phyloP scores from a whole-genome alignment of 2,329 filamentous ascomycete species.

The Penicillium janthinellum region DNA sequence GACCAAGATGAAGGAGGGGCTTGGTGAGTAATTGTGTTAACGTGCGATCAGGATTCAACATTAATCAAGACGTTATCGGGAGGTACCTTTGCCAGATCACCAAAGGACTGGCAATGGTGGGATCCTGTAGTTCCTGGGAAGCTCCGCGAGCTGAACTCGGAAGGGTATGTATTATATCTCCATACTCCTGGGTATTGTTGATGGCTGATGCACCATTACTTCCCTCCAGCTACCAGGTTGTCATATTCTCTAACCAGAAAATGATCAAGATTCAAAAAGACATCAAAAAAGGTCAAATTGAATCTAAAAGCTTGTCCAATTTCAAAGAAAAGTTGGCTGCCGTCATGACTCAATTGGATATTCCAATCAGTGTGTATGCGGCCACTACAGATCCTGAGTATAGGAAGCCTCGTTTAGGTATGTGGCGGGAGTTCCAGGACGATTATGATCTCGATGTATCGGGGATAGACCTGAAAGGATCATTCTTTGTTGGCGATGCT shows the following conservation, averaged over 20 bases:
- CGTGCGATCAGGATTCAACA: conserved; percentile 71
- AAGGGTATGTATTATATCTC: conserved; percentile 57
- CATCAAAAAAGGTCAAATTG: conserved; percentile 67
- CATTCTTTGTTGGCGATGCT: conserved; percentile 90
- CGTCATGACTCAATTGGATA: conserved; percentile 65
- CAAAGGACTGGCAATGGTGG: conserved; percentile 95
- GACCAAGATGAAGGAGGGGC: background rate
- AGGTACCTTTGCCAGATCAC: conserved; percentile 71
- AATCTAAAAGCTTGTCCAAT: conserved; percentile 68
- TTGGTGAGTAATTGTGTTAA: background rate
- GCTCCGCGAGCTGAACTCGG: conserved; percentile 67
- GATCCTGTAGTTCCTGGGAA: conserved; percentile 67
- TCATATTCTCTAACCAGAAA: conserved; percentile 87
- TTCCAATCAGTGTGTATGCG: conserved; percentile 81
- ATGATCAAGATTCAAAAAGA: conserved; percentile 75
- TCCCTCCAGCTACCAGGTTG: conserved; percentile 66
- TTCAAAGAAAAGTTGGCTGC: conserved; percentile 80
- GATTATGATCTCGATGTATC: conserved; percentile 61
- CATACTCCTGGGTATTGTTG: background rate
- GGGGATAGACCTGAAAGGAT: conserved; percentile 68
- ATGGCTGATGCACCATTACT: background rate
- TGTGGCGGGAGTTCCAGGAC: conserved; percentile 74
- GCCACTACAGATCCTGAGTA: conserved; percentile 80
- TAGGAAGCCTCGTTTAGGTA: conserved; percentile 83
- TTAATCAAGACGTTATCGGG: conserved; percentile 79